A percentile compares a stretch with the other conserved stretches of the same genome.
Evolutionary conservation across 2,329 filamentous ascomycete genomes (phyloP).

Genomic region (Trichoderma sp.): DNA sequence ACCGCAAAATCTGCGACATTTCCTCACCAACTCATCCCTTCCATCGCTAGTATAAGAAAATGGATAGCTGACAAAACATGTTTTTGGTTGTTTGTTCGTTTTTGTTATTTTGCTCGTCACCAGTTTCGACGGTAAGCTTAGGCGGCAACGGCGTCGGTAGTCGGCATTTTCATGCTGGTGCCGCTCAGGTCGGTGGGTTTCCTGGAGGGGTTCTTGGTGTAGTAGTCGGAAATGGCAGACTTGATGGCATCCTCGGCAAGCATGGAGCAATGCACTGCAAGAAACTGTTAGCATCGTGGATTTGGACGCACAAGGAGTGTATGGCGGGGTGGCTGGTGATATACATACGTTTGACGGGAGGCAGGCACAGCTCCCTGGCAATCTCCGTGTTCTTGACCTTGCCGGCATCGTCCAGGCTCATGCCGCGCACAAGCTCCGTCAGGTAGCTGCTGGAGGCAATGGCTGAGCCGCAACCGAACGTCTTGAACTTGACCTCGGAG

Average conservation of each 20-base stretch:
- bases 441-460: conserved; percentile 95
- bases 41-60: not conserved
- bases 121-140: conserved; percentile 28
- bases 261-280: conserved; percentile 86
- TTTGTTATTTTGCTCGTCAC: not conserved
- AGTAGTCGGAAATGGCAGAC: conserved; percentile 86
- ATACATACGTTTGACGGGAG: conserved; percentile 79
- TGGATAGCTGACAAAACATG: not conserved
- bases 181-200: conserved; percentile 75
- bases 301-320: not conserved
- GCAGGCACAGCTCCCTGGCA: conserved; percentile 89
- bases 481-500: conserved; percentile 96
- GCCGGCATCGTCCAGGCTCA: conserved; percentile 89
- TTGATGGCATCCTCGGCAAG: conserved; percentile 90
- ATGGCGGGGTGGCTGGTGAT: not conserved
- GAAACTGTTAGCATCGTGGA: conserved; percentile 35
- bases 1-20: not conserved
- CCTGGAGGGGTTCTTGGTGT: conserved; percentile 74
- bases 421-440: conserved; percentile 91
- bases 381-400: conserved; percentile 97
- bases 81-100: conserved; percentile 5
- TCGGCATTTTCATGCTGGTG: conserved; percentile 67
- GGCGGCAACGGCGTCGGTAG: conserved; percentile 45
- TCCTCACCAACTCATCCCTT: not conserved
- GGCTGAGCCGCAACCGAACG: conserved; percentile 90